These are phyloP conservation scores for Neonectria punicea DNA, from an alignment of 2,329 filamentous ascomycete species.

Conservation along the genomic window DNA sequence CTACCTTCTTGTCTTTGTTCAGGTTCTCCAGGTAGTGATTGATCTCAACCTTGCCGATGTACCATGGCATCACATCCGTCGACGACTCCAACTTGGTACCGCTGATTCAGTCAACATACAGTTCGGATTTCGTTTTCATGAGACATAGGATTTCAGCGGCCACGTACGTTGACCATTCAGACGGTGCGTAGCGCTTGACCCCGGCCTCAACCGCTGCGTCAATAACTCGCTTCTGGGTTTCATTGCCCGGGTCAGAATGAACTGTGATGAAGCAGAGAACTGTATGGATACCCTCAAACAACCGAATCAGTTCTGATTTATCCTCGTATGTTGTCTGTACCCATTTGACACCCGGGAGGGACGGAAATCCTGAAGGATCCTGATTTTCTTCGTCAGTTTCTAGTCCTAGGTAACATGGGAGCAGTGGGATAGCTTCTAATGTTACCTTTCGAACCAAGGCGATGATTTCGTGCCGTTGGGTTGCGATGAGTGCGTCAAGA, in stretches of 20 bases:
- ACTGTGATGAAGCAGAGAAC: constrained; percentile 60
- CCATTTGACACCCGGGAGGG: constrained; percentile 50
- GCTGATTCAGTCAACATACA: not conserved
- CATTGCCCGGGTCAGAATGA: constrained; percentile 47
- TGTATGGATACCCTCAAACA: constrained; percentile 58
- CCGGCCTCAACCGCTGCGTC: constrained; percentile 68
- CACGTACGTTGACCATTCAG: constrained; percentile 61
- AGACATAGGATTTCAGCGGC: not conserved
- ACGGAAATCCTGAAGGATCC: constrained; percentile 17
- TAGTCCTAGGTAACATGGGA: not conserved
- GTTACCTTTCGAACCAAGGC: constrained; percentile 25
- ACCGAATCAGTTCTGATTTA: constrained; percentile 46
- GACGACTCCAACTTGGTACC: constrained; percentile 19
- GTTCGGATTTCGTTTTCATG: not conserved
- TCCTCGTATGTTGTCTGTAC: constrained; percentile 56
- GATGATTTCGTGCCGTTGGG: constrained; percentile 33
- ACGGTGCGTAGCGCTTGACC: constrained; percentile 70
- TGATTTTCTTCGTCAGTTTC: not conserved
- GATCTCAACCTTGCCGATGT: constrained; percentile 59
- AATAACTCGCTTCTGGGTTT: constrained; percentile 64
- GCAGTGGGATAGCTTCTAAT: not conserved
- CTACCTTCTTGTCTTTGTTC: constrained; percentile 57
- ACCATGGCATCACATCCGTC: constrained; percentile 57
- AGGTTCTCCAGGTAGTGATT: constrained; percentile 61
- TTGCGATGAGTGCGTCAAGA: constrained; percentile 29